Conservation (phyloP, 208 protist genomes). For the Leishmania major region DNA sequence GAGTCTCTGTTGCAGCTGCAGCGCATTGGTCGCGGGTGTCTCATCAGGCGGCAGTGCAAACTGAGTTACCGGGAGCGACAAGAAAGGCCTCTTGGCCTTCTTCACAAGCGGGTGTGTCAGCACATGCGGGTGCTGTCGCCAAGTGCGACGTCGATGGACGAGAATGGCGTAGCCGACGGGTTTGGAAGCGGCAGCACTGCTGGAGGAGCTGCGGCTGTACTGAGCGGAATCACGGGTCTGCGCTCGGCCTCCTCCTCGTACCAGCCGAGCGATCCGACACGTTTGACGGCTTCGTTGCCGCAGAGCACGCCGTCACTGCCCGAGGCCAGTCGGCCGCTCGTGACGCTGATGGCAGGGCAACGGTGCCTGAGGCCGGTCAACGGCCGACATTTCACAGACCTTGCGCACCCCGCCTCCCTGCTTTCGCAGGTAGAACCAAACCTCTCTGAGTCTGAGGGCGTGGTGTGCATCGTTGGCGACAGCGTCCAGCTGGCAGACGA, state of each 20-base stretch:
- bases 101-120: constrained; percentile 25
- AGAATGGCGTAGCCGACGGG: neutral
- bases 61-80: constrained; percentile 7
- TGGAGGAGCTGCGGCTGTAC: neutral
- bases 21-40: constrained; percentile 38
- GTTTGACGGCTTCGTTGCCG: neutral
- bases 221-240: neutral
- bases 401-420: neutral
- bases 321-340: neutral
- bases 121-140: neutral
- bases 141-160: too few species aligned
- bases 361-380: neutral
- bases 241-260: neutral
- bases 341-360: neutral
- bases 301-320: neutral
- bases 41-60: constrained; percentile 14
- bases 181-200: neutral
- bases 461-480: neutral
- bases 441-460: neutral
- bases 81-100: constrained; percentile 24
- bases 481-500: neutral
- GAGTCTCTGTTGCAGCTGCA: constrained; percentile 13
- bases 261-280: neutral
- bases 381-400: neutral
- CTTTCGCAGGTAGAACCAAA: neutral